Conservation (phyloP, 108 stramenopile species). For the Mayamaea pseudoterrestris region DNA sequence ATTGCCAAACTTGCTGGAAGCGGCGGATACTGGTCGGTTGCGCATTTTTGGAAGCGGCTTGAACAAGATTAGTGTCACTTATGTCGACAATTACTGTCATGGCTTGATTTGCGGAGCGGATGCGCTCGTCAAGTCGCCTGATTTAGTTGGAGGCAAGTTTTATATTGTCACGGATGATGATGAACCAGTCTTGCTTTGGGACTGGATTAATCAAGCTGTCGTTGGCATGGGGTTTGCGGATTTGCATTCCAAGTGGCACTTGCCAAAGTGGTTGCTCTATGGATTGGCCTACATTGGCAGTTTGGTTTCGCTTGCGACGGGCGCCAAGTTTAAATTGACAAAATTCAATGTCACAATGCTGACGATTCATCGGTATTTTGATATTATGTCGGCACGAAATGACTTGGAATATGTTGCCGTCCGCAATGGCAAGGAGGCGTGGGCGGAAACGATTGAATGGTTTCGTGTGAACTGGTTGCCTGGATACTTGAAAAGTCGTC, state of each 20-base stretch:
- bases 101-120: constrained; percentile 86
- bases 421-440: constrained; percentile 81
- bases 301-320: constrained; percentile 42
- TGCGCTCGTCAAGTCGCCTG: constrained; percentile 73
- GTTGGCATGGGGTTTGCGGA: constrained; percentile 83
- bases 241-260: constrained; percentile 66
- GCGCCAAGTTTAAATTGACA: constrained; percentile 79
- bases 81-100: constrained; percentile 97
- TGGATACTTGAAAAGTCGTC: constrained; percentile 11
- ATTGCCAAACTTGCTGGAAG: constrained; percentile 84
- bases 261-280: constrained; percentile 71
- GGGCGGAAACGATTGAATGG: constrained; percentile 85
- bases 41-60: constrained; percentile 88
- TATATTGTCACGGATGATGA: constrained; percentile 97
- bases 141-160: constrained; percentile 71
- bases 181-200: constrained; percentile 84
- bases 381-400: constrained; percentile 69
- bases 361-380: constrained; percentile 91
- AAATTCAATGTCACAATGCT: constrained; percentile 89
- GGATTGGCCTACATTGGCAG: constrained; percentile 72
- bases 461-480: constrained; percentile 91
- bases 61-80: constrained; percentile 84
- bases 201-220: constrained; percentile 77
- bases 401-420: constrained; percentile 90
- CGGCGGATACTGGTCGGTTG: constrained; percentile 72